phyloP scores from a whole-genome alignment of 345 rosid species.

The Citrus unshiu region DNA sequence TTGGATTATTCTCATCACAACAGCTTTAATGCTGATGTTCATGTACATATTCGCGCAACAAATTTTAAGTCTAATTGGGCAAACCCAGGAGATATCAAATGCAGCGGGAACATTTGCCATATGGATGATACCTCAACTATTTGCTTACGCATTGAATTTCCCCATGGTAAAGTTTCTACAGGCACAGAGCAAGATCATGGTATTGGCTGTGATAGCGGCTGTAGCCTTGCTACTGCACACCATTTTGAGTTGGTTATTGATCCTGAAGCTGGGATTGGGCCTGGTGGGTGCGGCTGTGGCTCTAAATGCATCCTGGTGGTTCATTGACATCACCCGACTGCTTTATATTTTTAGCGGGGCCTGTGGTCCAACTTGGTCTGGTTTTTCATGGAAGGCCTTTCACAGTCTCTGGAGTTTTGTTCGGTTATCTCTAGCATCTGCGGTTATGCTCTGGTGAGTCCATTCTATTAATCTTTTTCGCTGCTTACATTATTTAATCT shows the following conservation, averaged over 20 bases:
- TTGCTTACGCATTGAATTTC: constrained; percentile 66
- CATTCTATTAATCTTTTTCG: no score
- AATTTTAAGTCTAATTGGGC: constrained; percentile 56
- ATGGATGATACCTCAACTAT: constrained; percentile 90
- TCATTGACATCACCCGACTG: constrained; percentile 47
- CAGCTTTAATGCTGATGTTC: constrained; percentile 52
- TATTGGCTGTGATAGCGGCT: constrained; percentile 63
- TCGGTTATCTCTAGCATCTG: constrained; percentile 77
- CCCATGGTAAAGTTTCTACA: constrained; percentile 81
- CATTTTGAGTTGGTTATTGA: constrained; percentile 65
- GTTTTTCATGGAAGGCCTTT: constrained; percentile 75
- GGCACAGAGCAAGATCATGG: constrained; percentile 88
- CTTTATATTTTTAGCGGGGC: constrained; percentile 61
- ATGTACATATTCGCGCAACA: constrained; percentile 57
- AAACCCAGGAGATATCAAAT: constrained; percentile 53
- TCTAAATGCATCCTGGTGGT: constrained; percentile 68
- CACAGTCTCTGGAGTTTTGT: constrained; percentile 66
- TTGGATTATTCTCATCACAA: constrained; percentile 68
- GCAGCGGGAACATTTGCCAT: constrained; percentile 62
- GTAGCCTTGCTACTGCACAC: constrained; percentile 55
- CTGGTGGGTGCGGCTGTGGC: constrained; percentile 69
- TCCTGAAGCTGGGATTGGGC: constrained; percentile 60
- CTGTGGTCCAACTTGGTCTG: constrained; percentile 74
- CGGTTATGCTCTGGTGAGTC: constrained; percentile 83
- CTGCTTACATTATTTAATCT: no score